These are phyloP conservation scores for Epichloe aotearoae DNA, from an alignment of 2,329 filamentous ascomycete genomes.

Conservation along the genomic window DNA sequence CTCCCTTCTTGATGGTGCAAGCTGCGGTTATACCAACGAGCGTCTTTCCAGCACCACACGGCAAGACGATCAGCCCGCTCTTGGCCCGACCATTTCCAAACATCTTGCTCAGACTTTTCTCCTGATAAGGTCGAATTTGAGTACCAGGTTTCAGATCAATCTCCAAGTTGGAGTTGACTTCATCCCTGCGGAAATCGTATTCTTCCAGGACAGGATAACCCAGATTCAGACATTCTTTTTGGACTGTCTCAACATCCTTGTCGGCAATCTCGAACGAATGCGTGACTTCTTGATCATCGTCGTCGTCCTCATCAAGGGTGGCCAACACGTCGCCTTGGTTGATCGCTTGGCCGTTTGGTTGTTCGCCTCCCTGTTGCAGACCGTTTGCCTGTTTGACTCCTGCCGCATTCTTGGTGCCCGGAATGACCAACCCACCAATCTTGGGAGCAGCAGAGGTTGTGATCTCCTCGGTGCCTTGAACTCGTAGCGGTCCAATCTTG, in stretches of 20 bases:
- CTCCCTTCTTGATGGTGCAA: slow-evolving; percentile 93
- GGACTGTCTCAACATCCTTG: slow-evolving; percentile 69
- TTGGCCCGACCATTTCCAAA: slow-evolving; percentile 96
- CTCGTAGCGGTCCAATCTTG: slow-evolving; percentile 65
- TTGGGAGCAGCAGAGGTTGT: slow-evolving; percentile 74
- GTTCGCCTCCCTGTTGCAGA: slow-evolving; percentile 19
- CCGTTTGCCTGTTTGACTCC: slow-evolving; percentile 62
- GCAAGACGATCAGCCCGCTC: slow-evolving; percentile 92
- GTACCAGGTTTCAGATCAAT: slow-evolving; percentile 86
- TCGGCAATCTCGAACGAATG: slow-evolving; percentile 88
- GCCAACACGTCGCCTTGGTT: slow-evolving; percentile 58
- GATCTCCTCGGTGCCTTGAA: slow-evolving; percentile 59
- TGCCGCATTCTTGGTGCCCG: slow-evolving; percentile 85
- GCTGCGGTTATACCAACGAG: slow-evolving; percentile 96
- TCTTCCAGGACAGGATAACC: slow-evolving; percentile 85
- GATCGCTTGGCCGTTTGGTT: slow-evolving; percentile 33
- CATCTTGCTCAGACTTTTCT: slow-evolving; percentile 98
- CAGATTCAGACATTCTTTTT: slow-evolving; percentile 79
- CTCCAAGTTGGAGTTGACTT: slow-evolving; percentile 77
- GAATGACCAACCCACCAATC: slow-evolving; percentile 78
- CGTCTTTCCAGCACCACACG: slow-evolving; percentile 94
- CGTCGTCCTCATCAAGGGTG: slow-evolving; percentile 67
- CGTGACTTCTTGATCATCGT: slow-evolving; percentile 79
- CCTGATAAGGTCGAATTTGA: slow-evolving; percentile 88
- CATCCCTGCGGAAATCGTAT: slow-evolving; percentile 92